phyloP scores from a whole-genome alignment of 257 asterid genomes.

The Leonotis leonurus region DNA sequence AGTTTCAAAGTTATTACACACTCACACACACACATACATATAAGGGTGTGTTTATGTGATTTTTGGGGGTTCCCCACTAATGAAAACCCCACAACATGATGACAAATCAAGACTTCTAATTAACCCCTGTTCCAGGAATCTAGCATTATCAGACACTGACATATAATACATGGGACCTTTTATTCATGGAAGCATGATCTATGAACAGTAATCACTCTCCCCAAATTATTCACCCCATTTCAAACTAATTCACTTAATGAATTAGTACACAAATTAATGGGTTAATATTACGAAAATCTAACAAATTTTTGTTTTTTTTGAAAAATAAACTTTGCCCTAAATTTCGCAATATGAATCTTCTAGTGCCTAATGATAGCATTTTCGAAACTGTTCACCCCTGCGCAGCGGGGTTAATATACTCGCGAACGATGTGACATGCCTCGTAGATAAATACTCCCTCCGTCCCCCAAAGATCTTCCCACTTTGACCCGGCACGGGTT shows the following conservation, averaged over 20 bases:
- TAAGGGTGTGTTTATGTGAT: background rate
- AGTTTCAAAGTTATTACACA: conserved; percentile 1
- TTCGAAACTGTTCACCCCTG: too few species aligned
- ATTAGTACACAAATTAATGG: background rate
- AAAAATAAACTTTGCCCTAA: too few species aligned
- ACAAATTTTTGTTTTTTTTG: too few species aligned
- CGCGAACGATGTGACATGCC: too few species aligned
- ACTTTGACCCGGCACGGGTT: too few species aligned
- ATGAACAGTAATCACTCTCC: conserved; percentile 12
- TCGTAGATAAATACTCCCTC: too few species aligned
- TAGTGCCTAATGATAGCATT: too few species aligned
- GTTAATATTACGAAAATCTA: too few species aligned
- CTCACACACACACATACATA: background rate
- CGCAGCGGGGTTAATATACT: too few species aligned
- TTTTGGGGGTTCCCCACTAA: conserved; percentile 26
- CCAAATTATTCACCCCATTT: background rate
- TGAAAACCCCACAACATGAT: conserved; percentile 16
- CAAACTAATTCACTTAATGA: background rate
- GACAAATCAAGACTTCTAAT: conserved; percentile 33
- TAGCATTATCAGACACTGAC: conserved; percentile 28
- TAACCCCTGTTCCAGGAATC: conserved; percentile 38
- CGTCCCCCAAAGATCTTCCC: too few species aligned
- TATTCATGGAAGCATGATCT: conserved; percentile 22
- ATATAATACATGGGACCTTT: conserved; percentile 25
- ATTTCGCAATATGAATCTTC: too few species aligned